These are phyloP conservation scores for Asterionellopsis glacialis DNA, from an alignment of 108 stramenopile genomes.

Conservation along the genomic window DNA sequence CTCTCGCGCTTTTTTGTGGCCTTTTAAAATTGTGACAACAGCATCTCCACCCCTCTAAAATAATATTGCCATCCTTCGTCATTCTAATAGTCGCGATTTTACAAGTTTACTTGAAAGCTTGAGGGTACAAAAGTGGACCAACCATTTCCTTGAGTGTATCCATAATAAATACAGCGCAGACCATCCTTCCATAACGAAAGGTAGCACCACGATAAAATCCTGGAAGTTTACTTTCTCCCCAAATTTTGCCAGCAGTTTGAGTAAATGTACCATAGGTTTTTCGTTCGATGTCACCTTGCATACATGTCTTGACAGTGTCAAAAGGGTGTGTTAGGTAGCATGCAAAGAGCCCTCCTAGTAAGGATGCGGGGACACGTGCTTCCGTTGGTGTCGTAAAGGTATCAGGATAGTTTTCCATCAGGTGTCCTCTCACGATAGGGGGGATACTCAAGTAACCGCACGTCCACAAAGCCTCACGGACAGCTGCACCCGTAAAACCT, in stretches of 20 bases:
- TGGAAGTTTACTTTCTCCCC: conserved; percentile 54
- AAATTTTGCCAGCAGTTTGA: conserved; percentile 62
- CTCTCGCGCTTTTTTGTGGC: too few relatives aligned
- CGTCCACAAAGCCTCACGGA: conserved; percentile 89
- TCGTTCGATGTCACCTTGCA: conserved; percentile 94
- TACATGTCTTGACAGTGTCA: conserved; percentile 85
- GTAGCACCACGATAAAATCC: conserved; percentile 91
- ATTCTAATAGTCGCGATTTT: too few relatives aligned
- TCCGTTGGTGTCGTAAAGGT: conserved; percentile 77
- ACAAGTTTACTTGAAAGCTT: conserved; percentile 25
- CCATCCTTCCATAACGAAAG: conserved; percentile 90
- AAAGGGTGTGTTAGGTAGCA: conserved; percentile 80
- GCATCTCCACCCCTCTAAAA: too few relatives aligned
- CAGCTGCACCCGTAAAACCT: conserved; percentile 77
- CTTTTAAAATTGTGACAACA: too few relatives aligned
- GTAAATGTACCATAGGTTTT: conserved; percentile 67
- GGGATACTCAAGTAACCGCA: conserved; percentile 88
- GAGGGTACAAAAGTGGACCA: conserved; percentile 48
- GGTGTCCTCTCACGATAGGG: conserved; percentile 72
- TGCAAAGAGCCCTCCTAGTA: conserved; percentile 85
- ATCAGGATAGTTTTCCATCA: conserved; percentile 73
- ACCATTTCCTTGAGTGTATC: conserved; percentile 68
- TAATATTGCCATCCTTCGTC: too few relatives aligned
- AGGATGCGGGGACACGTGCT: conserved; percentile 84
- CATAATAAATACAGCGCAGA: conserved; percentile 91